Conservation (phyloP, 1,284 basidiomycete species). For the Omphalotus olearius region DNA sequence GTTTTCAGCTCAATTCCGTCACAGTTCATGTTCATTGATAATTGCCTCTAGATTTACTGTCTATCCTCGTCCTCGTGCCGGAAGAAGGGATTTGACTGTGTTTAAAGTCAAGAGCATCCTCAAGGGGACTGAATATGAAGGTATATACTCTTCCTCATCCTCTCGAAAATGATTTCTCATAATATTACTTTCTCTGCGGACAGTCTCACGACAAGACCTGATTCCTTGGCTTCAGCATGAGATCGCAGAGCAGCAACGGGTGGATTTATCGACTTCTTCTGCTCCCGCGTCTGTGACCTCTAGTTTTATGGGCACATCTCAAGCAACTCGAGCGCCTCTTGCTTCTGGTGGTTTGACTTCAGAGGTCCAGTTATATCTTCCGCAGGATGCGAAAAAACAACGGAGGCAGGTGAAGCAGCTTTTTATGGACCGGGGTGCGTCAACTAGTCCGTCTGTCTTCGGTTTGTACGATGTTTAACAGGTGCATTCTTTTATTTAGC, state of each 20-base stretch:
- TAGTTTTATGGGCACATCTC: background rate
- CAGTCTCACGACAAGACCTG: slow-evolving; percentile 68
- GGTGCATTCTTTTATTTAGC: slow-evolving; percentile 33
- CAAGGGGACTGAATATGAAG: slow-evolving; percentile 68
- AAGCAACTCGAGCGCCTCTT: slow-evolving; percentile 7
- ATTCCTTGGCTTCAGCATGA: slow-evolving; percentile 70
- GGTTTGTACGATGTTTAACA: background rate
- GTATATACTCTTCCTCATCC: slow-evolving; percentile 32
- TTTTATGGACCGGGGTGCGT: slow-evolving; percentile 59
- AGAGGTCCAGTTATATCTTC: slow-evolving; percentile 44
- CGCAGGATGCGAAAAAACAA: slow-evolving; percentile 69
- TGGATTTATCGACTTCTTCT: slow-evolving; percentile 62
- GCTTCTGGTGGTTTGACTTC: slow-evolving; percentile 44
- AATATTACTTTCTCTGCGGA: background rate
- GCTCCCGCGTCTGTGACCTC: slow-evolving; percentile 38
- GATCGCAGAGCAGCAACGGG: slow-evolving; percentile 71
- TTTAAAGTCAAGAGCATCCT: slow-evolving; percentile 81
- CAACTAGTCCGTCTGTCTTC: slow-evolving; percentile 6
- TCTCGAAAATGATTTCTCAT: background rate
- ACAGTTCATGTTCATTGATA: slow-evolving; percentile 6
- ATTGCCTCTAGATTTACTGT: slow-evolving; percentile 56
- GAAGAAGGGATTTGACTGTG: slow-evolving; percentile 57
- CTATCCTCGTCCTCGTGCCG: slow-evolving; percentile 56
- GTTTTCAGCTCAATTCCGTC: slow-evolving; percentile 22
- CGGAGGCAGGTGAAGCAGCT: slow-evolving; percentile 68